A percentile compares a stretch with the other conserved stretches of the same genome.
Evolutionary conservation across 2,329 filamentous ascomycete genomes (phyloP).

Genomic region (Tolypocladium guangdongense): DNA sequence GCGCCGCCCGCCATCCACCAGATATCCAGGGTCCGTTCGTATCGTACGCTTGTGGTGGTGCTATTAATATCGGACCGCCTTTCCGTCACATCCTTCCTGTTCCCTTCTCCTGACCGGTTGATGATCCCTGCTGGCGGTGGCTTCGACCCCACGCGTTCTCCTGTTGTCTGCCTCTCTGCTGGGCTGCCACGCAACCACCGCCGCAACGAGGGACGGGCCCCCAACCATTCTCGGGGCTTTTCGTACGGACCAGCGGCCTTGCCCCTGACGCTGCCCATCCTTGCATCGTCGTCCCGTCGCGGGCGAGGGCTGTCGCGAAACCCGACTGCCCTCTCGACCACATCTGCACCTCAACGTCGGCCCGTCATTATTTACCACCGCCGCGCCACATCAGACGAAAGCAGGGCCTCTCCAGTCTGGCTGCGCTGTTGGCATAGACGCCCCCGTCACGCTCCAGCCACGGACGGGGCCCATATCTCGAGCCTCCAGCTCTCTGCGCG

Average conservation of each 20-base stretch:
- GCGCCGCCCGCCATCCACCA: neutral
- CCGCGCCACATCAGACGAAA: neutral
- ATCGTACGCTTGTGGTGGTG: neutral
- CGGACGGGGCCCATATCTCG: neutral
- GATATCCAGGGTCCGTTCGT: neutral
- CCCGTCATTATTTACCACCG: neutral
- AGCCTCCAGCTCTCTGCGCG: neutral
- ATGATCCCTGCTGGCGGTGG: neutral
- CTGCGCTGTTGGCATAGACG: too few relatives aligned
- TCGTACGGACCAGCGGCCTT: neutral
- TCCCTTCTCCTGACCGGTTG: neutral
- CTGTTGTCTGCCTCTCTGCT: neutral
- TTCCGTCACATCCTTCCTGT: neutral
- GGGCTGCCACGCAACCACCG: neutral
- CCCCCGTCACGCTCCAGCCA: neutral
- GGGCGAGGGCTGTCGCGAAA: neutral
- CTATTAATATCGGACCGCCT: neutral
- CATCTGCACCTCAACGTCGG: neutral
- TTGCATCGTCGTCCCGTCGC: too few relatives aligned
- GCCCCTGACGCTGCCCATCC: neutral
- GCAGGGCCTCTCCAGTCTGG: neutral
- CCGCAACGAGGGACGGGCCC: too few relatives aligned
- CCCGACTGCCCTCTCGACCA: neutral
- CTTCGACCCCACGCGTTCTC: neutral
- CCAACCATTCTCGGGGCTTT: neutral